Evolutionary conservation across 1,284 basidiomycete genomes (phyloP).

Genomic region (Marasmius oreades): DNA sequence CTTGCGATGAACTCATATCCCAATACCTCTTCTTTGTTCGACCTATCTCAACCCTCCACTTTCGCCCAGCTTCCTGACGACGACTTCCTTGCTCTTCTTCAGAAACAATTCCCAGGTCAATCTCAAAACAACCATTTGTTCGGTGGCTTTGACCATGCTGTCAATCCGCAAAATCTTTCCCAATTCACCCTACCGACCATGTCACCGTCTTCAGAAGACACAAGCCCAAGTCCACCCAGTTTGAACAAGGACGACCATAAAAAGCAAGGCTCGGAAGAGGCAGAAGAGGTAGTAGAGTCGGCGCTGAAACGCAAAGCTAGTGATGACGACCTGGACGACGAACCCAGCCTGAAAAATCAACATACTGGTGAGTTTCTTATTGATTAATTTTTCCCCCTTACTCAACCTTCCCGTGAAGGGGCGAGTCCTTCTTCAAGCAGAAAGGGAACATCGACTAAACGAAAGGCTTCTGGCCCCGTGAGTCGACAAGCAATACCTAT

Average conservation of each 20-base stretch:
- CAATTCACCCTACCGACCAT: slow-evolving; percentile 38
- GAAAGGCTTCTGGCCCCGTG: slow-evolving; percentile 31
- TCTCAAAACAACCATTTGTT: slow-evolving; percentile 18
- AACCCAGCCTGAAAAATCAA: slow-evolving; percentile 60
- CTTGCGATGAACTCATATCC: slow-evolving; percentile 38
- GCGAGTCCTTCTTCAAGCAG: slow-evolving; percentile 25
- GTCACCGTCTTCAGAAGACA: slow-evolving; percentile 61
- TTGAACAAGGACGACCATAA: slow-evolving; percentile 1
- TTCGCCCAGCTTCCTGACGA: slow-evolving; percentile 70
- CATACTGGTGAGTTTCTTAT: slow-evolving; percentile 49
- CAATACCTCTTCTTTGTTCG: slow-evolving; percentile 56
- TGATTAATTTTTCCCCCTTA: neutral
- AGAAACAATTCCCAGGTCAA: slow-evolving; percentile 60
- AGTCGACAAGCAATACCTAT: slow-evolving; percentile 30
- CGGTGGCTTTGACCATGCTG: slow-evolving; percentile 29
- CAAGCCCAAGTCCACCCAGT: slow-evolving; percentile 61
- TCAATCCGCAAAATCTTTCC: slow-evolving; percentile 57
- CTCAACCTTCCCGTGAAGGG: neutral
- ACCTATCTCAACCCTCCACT: slow-evolving; percentile 55
- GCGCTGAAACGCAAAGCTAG: slow-evolving; percentile 73
- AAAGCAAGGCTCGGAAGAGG: slow-evolving; percentile 21
- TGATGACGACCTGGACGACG: slow-evolving; percentile 54
- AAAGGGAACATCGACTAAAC: slow-evolving; percentile 23
- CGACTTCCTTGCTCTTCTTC: slow-evolving; percentile 73
- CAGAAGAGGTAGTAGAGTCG: slow-evolving; percentile 36